phyloP scores from a whole-genome alignment of 2,329 filamentous ascomycete species.

The Fusarium penzigii region DNA sequence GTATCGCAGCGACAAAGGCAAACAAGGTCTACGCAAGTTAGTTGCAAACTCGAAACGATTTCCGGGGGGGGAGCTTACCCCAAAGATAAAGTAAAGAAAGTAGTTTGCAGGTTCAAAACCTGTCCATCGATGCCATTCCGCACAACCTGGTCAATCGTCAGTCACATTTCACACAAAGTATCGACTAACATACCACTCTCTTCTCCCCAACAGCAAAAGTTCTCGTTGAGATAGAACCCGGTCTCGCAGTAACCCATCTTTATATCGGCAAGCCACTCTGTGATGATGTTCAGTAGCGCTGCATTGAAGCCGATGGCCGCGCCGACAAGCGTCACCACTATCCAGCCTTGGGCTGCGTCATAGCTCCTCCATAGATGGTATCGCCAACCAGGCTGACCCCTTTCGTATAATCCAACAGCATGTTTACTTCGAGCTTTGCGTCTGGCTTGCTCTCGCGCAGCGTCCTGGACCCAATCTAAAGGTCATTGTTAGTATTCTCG shows the following conservation, averaged over 20 bases:
- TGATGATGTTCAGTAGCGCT: conserved; percentile 90
- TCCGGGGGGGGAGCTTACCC: conserved; percentile 49
- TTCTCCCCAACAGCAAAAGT: conserved; percentile 97
- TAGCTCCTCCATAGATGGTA: conserved; percentile 82
- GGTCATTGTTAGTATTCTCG: conserved; percentile 31
- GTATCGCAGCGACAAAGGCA: conserved; percentile 75
- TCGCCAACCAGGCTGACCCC: conserved; percentile 73
- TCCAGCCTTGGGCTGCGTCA: conserved; percentile 96
- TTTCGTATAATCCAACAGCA: conserved; percentile 71
- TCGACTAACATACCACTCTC: conserved; percentile 66
- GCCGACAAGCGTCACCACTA: conserved; percentile 92
- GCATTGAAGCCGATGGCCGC: conserved; percentile 92
- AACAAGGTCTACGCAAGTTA: conserved; percentile 63
- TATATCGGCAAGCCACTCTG: conserved; percentile 94
- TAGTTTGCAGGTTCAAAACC: conserved; percentile 79
- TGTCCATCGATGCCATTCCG: conserved; percentile 89
- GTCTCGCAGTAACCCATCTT: conserved; percentile 96
- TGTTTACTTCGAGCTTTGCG: conserved; percentile 74
- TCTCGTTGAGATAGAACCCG: conserved; percentile 95
- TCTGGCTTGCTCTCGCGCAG: conserved; percentile 82
- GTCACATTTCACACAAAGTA: not conserved
- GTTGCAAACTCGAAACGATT: not conserved
- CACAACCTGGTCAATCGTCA: conserved; percentile 61
- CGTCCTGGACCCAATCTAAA: conserved; percentile 95
- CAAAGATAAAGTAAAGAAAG: conserved; percentile 82